Evolutionary conservation across 2,329 filamentous ascomycete genomes (phyloP), one percentile per base, ranked within the genome.

Genomic region (Trichoderma cornu-damae): DNA sequence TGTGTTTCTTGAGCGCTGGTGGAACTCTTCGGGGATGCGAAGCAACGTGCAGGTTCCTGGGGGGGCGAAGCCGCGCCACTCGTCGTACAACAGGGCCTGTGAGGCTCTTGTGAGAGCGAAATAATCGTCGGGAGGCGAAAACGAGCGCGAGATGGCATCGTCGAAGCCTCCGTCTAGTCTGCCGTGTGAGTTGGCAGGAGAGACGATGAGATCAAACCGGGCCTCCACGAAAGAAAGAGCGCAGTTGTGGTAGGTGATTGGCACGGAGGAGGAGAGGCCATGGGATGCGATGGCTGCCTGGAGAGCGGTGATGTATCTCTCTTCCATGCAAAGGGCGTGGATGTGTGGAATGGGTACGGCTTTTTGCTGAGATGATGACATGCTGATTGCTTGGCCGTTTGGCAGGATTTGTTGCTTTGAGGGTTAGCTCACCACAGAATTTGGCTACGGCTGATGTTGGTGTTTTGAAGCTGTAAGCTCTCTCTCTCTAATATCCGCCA

Each of bases 101-200:
- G 70, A 76, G 6, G 70, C 73, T 6, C 67, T 64, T 0, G 79
- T 81, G 1, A 82, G 70, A 1, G 77, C 77, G 18, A 71, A 61
- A 61, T 81, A 81, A 52, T 77, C 71, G 22, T 73, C 63, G 3
- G 60, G 59, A 0, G 77, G 77, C 1, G 75, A 75, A 59, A 81
- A 75, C 9, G 72, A 71, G 30, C 72, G 70, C 0, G 78, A 80
- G 55, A 82, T 77, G 22, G 79, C 79, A 61, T 80, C 75, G 65
- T 82, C 79, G 60, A 81, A 83, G 47, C 73, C 77, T 26, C 80
- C 80, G 60, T 82, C 79, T 1, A 83, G 72, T 1, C 73, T 72
- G 26, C 73, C 79, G 63, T 80, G 82, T 1, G 77, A 80, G 62
- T 82, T 82, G 40, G 79, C 78, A 0, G 79, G 79, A 1, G 79